A percentile compares a stretch with the other conserved stretches of the same genome.
phyloP scores from a whole-genome alignment of 169 alveolate genomes.

The Plasmodium cynomolgi region DNA sequence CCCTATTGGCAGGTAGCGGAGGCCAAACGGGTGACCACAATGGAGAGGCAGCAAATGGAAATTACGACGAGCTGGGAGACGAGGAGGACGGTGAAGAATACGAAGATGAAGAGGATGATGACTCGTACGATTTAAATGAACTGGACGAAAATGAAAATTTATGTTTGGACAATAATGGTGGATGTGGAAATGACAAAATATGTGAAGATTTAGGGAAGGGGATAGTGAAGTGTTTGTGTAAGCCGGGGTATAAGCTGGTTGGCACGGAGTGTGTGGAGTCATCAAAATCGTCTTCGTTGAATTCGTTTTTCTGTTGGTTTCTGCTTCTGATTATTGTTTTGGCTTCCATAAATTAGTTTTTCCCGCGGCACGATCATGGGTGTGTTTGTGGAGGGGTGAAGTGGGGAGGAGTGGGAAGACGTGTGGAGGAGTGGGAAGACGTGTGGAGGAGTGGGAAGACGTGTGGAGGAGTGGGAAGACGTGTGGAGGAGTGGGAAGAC shows the following conservation, averaged over 20 bases:
- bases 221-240: slow-evolving; percentile 34
- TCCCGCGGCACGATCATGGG: background rate
- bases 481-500: background rate
- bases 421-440: no score
- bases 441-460: no score
- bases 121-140: background rate
- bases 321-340: slow-evolving; percentile 1
- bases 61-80: background rate
- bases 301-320: slow-evolving; percentile 12
- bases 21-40: background rate
- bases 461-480: no score
- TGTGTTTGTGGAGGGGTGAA: background rate
- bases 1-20: background rate
- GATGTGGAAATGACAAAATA: slow-evolving; percentile 46
- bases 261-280: slow-evolving; percentile 20
- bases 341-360: slow-evolving; percentile 16
- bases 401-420: background rate
- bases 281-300: slow-evolving; percentile 12
- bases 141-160: background rate
- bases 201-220: slow-evolving; percentile 34
- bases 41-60: background rate
- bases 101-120: background rate
- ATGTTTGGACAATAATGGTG: slow-evolving; percentile 48
- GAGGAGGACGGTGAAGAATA: slow-evolving; percentile 5
- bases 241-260: slow-evolving; percentile 39